Conservation (phyloP, 768 basidiomycete genomes). For the Termitomyces sp. region DNA sequence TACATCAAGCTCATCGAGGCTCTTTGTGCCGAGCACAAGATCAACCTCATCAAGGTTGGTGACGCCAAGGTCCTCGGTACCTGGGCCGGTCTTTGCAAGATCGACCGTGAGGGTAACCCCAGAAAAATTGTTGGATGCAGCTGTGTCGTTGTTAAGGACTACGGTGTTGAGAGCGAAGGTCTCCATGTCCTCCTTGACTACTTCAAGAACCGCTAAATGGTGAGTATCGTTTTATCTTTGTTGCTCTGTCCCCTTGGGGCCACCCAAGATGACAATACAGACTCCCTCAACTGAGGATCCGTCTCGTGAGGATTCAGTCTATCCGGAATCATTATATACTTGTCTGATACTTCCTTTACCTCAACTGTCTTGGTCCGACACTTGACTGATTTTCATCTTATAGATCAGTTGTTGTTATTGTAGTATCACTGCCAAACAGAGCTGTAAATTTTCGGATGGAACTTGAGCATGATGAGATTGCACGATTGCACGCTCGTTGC, state of each 20-base stretch:
- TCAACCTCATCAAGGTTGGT: constrained; percentile 98
- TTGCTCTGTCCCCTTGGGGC: neutral
- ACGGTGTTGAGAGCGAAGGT: constrained; percentile 92
- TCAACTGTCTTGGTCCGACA: neutral
- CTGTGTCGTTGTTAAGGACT: constrained; percentile 97
- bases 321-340: constrained; percentile 83
- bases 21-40: constrained; percentile 98
- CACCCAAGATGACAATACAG: constrained; percentile 70
- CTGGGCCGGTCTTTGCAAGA: constrained; percentile 99
- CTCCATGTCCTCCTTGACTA: constrained; percentile 91
- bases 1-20: constrained; percentile 99
- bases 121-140: constrained; percentile 92
- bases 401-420: neutral
- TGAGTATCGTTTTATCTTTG: constrained; percentile 16
- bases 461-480: neutral
- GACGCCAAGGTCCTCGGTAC: constrained; percentile 97
- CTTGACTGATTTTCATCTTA: neutral
- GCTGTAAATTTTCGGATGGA: neutral
- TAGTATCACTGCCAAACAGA: neutral
- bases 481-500: too few relatives aligned
- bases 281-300: constrained; percentile 87
- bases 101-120: constrained; percentile 98
- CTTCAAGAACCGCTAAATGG: constrained; percentile 87
- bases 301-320: constrained; percentile 70
- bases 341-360: constrained; percentile 46